Evolutionary conservation across 2,329 filamentous ascomycete species (phyloP).

Genomic region (Tothia fuscella): DNA sequence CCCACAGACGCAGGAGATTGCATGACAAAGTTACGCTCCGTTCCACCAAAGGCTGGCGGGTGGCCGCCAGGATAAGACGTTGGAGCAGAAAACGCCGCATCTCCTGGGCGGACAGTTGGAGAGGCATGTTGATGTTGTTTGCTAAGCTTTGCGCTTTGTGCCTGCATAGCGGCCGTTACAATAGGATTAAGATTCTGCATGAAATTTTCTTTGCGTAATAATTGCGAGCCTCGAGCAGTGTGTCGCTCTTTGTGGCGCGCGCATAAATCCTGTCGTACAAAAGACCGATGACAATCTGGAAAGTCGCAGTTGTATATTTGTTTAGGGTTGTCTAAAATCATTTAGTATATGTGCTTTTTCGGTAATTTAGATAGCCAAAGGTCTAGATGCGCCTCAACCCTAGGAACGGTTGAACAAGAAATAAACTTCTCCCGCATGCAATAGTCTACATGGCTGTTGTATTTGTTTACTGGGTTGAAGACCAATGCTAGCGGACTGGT

Average conservation of each 20-base stretch:
- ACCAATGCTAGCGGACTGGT: too few relatives aligned
- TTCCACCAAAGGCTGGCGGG: neutral
- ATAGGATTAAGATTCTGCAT: constrained; percentile 38
- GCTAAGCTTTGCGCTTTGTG: constrained; percentile 14
- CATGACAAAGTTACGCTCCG: constrained; percentile 6
- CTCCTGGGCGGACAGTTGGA: constrained; percentile 4
- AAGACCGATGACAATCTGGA: constrained; percentile 77
- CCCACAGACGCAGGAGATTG: constrained; percentile 7
- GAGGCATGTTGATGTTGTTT: neutral
- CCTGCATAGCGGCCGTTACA: constrained; percentile 26
- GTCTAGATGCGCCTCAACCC: too few relatives aligned
- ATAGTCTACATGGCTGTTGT: too few relatives aligned
- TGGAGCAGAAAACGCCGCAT: constrained; percentile 2
- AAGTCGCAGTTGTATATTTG: constrained; percentile 92
- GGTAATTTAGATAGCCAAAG: too few relatives aligned
- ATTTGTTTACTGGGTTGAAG: too few relatives aligned
- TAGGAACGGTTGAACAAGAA: too few relatives aligned
- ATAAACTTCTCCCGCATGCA: too few relatives aligned
- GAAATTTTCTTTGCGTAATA: constrained; percentile 61
- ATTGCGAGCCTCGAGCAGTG: constrained; percentile 55
- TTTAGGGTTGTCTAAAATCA: constrained; percentile 59
- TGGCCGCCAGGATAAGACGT: constrained; percentile 4
- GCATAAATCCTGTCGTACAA: constrained; percentile 87
- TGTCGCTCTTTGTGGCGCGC: constrained; percentile 47
- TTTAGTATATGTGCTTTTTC: too few relatives aligned